phyloP scores from a whole-genome alignment of 192 early-diverging fungal species.

The Coemansia javaensis region DNA sequence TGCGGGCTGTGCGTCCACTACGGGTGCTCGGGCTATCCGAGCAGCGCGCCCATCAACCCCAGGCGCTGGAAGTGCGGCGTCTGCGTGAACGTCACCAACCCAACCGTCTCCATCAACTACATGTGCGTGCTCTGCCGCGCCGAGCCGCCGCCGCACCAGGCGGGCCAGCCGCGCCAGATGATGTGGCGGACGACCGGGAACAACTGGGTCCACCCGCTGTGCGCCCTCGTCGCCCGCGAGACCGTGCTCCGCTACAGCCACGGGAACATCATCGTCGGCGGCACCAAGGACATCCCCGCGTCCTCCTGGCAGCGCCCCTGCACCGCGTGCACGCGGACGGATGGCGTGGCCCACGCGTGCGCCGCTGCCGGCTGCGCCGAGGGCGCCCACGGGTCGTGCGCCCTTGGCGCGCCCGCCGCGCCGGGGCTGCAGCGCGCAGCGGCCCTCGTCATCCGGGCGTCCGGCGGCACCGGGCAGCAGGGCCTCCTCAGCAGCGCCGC shows the following conservation, averaged over 20 bases:
- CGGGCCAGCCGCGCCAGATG: constrained; percentile 25
- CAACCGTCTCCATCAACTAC: constrained; percentile 58
- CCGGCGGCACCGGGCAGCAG: neutral
- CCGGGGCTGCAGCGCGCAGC: too few relatives aligned
- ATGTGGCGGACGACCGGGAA: constrained; percentile 68
- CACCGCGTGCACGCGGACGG: constrained; percentile 10
- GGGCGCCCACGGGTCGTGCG: constrained; percentile 27
- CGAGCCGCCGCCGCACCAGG: constrained; percentile 3
- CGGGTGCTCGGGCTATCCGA: constrained; percentile 39
- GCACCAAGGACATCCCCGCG: constrained; percentile 17
- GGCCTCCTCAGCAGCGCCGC: neutral
- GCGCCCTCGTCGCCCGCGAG: constrained; percentile 59
- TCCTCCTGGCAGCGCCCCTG: constrained; percentile 30
- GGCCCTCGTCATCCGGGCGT: neutral
- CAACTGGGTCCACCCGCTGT: constrained; percentile 73
- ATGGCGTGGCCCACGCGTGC: constrained; percentile 24
- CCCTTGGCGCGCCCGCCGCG: too few relatives aligned
- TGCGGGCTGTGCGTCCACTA: constrained; percentile 48
- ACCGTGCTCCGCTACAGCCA: constrained; percentile 35
- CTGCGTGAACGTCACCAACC: constrained; percentile 59
- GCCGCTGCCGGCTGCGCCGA: constrained; percentile 8
- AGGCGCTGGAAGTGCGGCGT: constrained; percentile 56
- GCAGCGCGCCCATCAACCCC: constrained; percentile 10
- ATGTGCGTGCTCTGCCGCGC: constrained; percentile 60
- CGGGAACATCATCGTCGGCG: constrained; percentile 26